Conservation (phyloP, 2,329 filamentous ascomycete species). For the Colletotrichum zoysiae region DNA sequence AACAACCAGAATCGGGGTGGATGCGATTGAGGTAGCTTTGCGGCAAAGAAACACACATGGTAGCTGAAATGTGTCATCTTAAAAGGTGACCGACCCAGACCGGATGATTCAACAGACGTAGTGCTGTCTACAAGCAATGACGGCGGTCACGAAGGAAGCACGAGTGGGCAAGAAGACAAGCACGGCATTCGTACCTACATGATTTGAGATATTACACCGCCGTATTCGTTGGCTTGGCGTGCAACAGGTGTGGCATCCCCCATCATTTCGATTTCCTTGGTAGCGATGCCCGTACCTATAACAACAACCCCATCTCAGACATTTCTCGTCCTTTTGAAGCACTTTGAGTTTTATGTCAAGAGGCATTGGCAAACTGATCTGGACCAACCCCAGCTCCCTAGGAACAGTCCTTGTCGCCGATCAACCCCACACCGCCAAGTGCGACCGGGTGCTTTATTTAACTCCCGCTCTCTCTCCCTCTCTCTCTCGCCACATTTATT, state of each 20-base stretch:
- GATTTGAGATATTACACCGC: neutral
- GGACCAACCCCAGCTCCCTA: neutral
- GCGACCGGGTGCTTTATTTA: neutral
- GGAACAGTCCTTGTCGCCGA: constrained; percentile 13
- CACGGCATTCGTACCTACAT: neutral
- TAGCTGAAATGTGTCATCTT: neutral
- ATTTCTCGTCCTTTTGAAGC: constrained; percentile 13
- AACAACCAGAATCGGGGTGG: neutral
- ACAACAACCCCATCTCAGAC: constrained; percentile 11
- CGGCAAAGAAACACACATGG: neutral
- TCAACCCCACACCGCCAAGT: constrained; percentile 13
- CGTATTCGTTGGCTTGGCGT: neutral
- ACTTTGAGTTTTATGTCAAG: constrained; percentile 15
- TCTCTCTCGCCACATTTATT: neutral
- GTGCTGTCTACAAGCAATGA: neutral
- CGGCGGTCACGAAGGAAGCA: neutral
- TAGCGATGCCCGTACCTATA: neutral
- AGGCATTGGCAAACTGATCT: constrained; percentile 5
- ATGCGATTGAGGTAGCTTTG: neutral
- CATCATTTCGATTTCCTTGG: neutral
- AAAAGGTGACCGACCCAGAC: neutral
- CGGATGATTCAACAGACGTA: neutral
- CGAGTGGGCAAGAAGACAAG: neutral
- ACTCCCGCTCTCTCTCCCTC: neutral
- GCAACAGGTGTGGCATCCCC: neutral